A percentile compares a stretch with the other conserved stretches of the same genome.
These are phyloP conservation scores for Phytophthora lateralis DNA, from an alignment of 352 stramenopile species.

Conservation along the genomic window DNA sequence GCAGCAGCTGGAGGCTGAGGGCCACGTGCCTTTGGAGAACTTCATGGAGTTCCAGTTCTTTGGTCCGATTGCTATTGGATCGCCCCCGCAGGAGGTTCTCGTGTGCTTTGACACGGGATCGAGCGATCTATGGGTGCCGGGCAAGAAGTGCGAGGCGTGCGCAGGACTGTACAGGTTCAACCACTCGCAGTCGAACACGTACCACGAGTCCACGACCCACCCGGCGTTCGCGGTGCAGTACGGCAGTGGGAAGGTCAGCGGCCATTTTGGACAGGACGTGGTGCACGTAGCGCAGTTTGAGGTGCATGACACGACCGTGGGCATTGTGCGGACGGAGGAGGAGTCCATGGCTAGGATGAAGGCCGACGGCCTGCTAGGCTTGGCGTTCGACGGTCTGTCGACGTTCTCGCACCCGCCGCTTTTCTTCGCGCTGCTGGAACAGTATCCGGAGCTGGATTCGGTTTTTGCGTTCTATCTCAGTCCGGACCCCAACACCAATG, in stretches of 20 bases:
- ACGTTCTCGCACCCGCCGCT: conserved; percentile 77
- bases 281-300: conserved; percentile 58
- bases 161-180: conserved; percentile 64
- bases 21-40: conserved; percentile 70
- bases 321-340: conserved; percentile 69
- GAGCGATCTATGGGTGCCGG: conserved; percentile 80
- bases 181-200: conserved; percentile 52
- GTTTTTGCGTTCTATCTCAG: conserved; percentile 98
- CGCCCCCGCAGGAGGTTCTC: conserved; percentile 67
- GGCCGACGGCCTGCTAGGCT: conserved; percentile 95
- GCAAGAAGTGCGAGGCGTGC: conserved; percentile 55
- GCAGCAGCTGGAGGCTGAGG: conserved; percentile 36
- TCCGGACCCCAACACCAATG: conserved; percentile 79
- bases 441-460: conserved; percentile 66
- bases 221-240: conserved; percentile 74
- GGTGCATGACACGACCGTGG: conserved; percentile 52
- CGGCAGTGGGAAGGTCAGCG: conserved; percentile 73
- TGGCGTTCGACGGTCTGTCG: conserved; percentile 95
- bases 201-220: conserved; percentile 34
- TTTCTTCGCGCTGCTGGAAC: conserved; percentile 68
- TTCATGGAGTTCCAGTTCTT: conserved; percentile 90
- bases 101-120: conserved; percentile 88
- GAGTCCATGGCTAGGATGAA: conserved; percentile 86
- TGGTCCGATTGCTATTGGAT: conserved; percentile 65
- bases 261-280: conserved; percentile 61